A percentile compares a stretch with the other conserved stretches of the same genome.
Evolutionary conservation across 2,329 filamentous ascomycete species (phyloP).

Genomic region (Colletotrichum theobromicola): DNA sequence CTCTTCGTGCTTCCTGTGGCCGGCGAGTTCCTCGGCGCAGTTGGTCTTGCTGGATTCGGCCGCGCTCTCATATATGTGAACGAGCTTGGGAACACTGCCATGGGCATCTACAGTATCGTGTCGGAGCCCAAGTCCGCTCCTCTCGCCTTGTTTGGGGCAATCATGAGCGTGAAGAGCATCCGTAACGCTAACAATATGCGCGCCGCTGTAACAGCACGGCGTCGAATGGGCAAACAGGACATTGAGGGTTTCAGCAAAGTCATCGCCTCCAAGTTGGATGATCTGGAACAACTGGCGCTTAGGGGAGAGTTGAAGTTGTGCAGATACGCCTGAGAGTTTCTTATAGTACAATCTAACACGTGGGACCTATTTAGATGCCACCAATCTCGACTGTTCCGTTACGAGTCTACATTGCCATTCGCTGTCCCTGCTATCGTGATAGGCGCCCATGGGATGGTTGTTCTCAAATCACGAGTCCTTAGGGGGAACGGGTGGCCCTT

Average conservation of each 20-base stretch:
- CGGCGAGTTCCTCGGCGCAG: not conserved
- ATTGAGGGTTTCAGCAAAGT: not conserved
- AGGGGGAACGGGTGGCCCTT: too few species aligned
- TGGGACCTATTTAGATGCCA: too few species aligned
- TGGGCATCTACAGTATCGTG: not conserved
- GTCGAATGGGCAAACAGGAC: not conserved
- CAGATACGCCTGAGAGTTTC: not conserved
- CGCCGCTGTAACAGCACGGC: not conserved
- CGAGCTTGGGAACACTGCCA: not conserved
- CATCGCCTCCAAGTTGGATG: not conserved
- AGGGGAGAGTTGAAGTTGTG: not conserved
- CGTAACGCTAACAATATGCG: not conserved
- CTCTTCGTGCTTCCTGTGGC: not conserved
- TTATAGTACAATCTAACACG: too few species aligned
- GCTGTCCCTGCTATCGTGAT: not conserved
- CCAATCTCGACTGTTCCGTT: too few species aligned
- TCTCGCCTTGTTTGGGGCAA: not conserved
- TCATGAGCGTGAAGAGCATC: not conserved
- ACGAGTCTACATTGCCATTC: not conserved
- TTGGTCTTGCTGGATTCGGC: not conserved
- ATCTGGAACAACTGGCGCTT: rapidly evolving
- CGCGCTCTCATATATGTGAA: not conserved
- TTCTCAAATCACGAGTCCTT: not conserved
- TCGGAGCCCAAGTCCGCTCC: not conserved
- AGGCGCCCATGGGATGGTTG: not conserved